Conservation (phyloP, 495 filamentous ascomycete species). For the Pyronema domesticum region DNA sequence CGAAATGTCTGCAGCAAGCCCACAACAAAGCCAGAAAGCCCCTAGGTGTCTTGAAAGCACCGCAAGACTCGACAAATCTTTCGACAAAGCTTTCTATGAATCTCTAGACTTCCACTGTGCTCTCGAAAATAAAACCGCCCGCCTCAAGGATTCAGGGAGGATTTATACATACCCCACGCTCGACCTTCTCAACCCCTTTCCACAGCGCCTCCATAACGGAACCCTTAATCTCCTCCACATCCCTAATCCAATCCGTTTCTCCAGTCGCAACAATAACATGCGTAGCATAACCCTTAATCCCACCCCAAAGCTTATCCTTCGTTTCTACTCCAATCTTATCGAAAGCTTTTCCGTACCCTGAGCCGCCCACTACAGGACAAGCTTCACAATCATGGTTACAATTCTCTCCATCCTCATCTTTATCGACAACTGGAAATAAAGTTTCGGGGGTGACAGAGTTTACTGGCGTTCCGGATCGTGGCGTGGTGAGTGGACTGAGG, state of each 20-base stretch:
- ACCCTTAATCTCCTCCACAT: slow-evolving; percentile 78
- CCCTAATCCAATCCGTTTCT: slow-evolving; percentile 83
- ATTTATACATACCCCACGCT: slow-evolving; percentile 62
- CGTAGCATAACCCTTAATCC: slow-evolving; percentile 73
- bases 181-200: slow-evolving; percentile 40
- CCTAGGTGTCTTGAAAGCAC: too few species aligned
- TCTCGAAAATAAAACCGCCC: too few species aligned
- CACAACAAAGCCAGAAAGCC: too few species aligned
- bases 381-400: slow-evolving; percentile 79
- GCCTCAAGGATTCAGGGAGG: background rate
- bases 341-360: slow-evolving; percentile 46
- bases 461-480: background rate
- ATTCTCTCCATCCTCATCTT: slow-evolving; percentile 65
- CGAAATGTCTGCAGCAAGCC: too few species aligned
- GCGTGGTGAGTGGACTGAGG: background rate
- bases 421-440: slow-evolving; percentile 45
- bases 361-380: slow-evolving; percentile 39
- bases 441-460: slow-evolving; percentile 10
- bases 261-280: slow-evolving; percentile 87
- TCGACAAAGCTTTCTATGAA: too few species aligned
- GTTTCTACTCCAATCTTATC: slow-evolving; percentile 59
- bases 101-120: too few species aligned
- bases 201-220: slow-evolving; percentile 89
- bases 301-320: slow-evolving; percentile 62
- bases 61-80: too few species aligned